Base-by-base conservation (phyloP, 257 asterid genomes). In the Rubia yunnanensis region DNA sequence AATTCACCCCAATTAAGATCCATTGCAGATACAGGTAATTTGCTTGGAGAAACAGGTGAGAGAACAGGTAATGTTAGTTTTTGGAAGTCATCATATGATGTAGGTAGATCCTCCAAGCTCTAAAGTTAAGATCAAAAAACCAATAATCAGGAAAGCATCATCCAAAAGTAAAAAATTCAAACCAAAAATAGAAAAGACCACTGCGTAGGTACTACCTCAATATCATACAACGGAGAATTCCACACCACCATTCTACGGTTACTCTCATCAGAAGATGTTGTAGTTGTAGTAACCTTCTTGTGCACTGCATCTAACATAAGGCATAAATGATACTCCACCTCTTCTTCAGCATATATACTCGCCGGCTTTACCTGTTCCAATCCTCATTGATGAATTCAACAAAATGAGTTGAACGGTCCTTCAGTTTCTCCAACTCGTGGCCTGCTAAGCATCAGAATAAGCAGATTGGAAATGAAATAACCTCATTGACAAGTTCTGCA, bases 331-430 rank as follows among this genome's bases (percentile, higher is more conserved):
- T 82, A 79, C 82, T 91, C 98, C 75, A 82, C 85, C 86, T 91
- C 98, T 75, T 86, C 95, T 80, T 91, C 98, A 36, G 70, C 81
- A 67, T 83, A 85, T 72, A 91, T 77, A 77, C 76, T 75, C 67
- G 83, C 69, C 41, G 88, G 92, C 72, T 85, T 77, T 59, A 88
- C 95, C 95, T 91, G 91, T 84, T 74, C 77, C 77, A 71, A 69
- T 68, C 74, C 82, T 80, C 61, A 48, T 68, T 73, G 56, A 78
- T 76, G 81, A 81, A 73, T 72, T 53, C 69, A 84, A 76, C 35
- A 67, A 73, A 73, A 67, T 79, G 69, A 84, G 74, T 69, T 56
- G 72, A 76, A 71, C 23, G 54, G 63, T 70, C 71, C 74, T 55
- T 28, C 53, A 61, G 69, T 66, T 23, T 75, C 70, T 53, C 65